A percentile compares a stretch with the other conserved stretches of the same genome.
Conservation (phyloP, 768 basidiomycete genomes). For the Suillus fuscotomentosus region DNA sequence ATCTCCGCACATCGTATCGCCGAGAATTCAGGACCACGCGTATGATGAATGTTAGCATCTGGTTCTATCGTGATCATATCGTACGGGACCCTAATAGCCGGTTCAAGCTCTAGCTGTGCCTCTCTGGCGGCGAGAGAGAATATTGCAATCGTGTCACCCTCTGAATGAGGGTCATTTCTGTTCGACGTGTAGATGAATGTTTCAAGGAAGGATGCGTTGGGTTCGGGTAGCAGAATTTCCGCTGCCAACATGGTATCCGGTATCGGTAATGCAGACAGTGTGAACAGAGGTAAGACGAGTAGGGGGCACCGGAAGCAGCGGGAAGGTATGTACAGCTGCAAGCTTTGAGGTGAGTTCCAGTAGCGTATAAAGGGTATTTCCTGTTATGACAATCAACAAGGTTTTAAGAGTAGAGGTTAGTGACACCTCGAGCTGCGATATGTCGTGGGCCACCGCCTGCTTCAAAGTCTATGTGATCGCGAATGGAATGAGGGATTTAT, state of each 20-base stretch:
- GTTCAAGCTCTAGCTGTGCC: slow-evolving; percentile 40
- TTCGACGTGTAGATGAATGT: slow-evolving; percentile 74
- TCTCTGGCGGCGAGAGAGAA: slow-evolving; percentile 51
- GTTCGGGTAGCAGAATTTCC: slow-evolving; percentile 61
- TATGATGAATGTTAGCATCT: not conserved
- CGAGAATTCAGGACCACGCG: not conserved
- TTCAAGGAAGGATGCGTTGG: slow-evolving; percentile 49
- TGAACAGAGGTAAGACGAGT: slow-evolving; percentile 40
- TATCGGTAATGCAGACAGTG: slow-evolving; percentile 44
- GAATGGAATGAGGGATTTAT: slow-evolving; percentile 19
- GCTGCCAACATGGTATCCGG: slow-evolving; percentile 56
- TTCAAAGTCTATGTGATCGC: slow-evolving; percentile 46
- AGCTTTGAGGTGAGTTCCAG: slow-evolving; percentile 60
- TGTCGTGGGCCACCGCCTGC: slow-evolving; percentile 73
- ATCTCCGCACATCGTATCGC: too few relatives aligned
- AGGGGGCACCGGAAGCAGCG: slow-evolving; percentile 39
- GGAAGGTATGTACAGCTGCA: slow-evolving; percentile 53
- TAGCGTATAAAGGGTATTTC: slow-evolving; percentile 60
- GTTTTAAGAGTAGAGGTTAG: not conserved
- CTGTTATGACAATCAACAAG: slow-evolving; percentile 32
- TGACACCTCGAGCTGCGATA: slow-evolving; percentile 37
- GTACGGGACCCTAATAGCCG: too few relatives aligned
- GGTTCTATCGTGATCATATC: too few relatives aligned
- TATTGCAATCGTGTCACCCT: slow-evolving; percentile 72
- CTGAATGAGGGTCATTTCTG: slow-evolving; percentile 59